phyloP scores from a whole-genome alignment of 176 grass and related monocot genomes.

The Oryza glumipatula region DNA sequence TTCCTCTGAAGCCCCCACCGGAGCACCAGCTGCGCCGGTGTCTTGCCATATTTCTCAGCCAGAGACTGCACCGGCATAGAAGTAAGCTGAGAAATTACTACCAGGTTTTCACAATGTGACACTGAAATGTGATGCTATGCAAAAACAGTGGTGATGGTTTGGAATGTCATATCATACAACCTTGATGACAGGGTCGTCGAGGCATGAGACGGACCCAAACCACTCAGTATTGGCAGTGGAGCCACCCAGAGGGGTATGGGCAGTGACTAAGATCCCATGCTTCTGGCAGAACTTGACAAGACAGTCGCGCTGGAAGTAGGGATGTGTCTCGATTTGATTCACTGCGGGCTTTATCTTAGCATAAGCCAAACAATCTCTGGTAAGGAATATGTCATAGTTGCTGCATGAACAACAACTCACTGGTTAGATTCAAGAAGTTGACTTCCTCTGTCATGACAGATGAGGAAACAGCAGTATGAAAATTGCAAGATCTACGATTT shows the following conservation, averaged over 20 bases:
- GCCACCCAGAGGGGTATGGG: conserved; percentile 85
- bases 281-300: conserved; percentile 99
- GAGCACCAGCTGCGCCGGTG: conserved; percentile 64
- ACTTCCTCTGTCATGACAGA: neutral
- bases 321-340: conserved; percentile 91
- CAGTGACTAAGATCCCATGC: conserved; percentile 80
- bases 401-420: conserved; percentile 50
- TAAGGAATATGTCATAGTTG: conserved; percentile 98
- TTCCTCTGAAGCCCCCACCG: conserved; percentile 89
- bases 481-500: neutral
- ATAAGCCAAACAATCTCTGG: conserved; percentile 80
- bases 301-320: conserved; percentile 90
- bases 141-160: neutral
- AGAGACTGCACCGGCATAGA: conserved; percentile 46
- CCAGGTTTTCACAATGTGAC: too few species aligned
- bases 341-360: conserved; percentile 93
- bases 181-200: conserved; percentile 85
- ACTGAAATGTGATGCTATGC: neutral
- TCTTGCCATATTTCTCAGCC: conserved; percentile 81
- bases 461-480: neutral
- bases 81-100: neutral
- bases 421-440: neutral
- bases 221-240: conserved; percentile 79
- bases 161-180: conserved; percentile 28
- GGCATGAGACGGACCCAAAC: conserved; percentile 84